These are phyloP conservation scores for Bauhinia variegata DNA, from an alignment of 306 rosid species.

Conservation along the genomic window DNA sequence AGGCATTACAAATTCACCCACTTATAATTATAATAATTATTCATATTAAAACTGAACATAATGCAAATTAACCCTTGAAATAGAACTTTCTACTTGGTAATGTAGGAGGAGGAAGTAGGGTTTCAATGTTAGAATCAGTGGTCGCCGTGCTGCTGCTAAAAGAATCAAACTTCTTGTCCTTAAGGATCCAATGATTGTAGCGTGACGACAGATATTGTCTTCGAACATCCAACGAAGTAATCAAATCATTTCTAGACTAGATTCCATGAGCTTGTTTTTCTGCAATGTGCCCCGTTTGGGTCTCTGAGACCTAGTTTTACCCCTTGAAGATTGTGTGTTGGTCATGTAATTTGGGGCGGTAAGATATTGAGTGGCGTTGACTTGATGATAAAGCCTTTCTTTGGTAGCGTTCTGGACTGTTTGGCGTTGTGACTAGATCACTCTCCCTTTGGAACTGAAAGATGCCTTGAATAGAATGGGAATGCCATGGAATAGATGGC, in stretches of 20 bases:
- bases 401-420: slow-evolving; percentile 43
- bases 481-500: slow-evolving; percentile 22
- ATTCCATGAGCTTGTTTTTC: slow-evolving; percentile 48
- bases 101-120: slow-evolving; percentile 21
- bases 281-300: slow-evolving; percentile 46
- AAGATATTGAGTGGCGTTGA: slow-evolving; percentile 30
- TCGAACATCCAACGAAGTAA: slow-evolving; percentile 41
- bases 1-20: neutral
- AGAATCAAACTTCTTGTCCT: slow-evolving; percentile 40
- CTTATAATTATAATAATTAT: too few relatives aligned
- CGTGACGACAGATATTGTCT: slow-evolving; percentile 41
- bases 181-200: slow-evolving; percentile 53
- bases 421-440: slow-evolving; percentile 37
- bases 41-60: too few relatives aligned
- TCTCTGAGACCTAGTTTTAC: slow-evolving; percentile 76
- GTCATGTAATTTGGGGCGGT: slow-evolving; percentile 69
- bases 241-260: slow-evolving; percentile 21
- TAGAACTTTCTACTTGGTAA: neutral
- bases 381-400: slow-evolving; percentile 36
- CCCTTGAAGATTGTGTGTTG: slow-evolving; percentile 75
- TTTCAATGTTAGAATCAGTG: slow-evolving; percentile 37
- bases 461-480: slow-evolving; percentile 42
- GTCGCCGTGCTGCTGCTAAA: slow-evolving; percentile 29
- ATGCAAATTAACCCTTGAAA: too few relatives aligned
- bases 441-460: slow-evolving; percentile 45